Percentiles rank a stretch among this genome's conserved stretches.
These are phyloP conservation scores for Pseudogymnoascus sp. DNA, from an alignment of 2,329 filamentous ascomycete genomes.

Conservation along the genomic window DNA sequence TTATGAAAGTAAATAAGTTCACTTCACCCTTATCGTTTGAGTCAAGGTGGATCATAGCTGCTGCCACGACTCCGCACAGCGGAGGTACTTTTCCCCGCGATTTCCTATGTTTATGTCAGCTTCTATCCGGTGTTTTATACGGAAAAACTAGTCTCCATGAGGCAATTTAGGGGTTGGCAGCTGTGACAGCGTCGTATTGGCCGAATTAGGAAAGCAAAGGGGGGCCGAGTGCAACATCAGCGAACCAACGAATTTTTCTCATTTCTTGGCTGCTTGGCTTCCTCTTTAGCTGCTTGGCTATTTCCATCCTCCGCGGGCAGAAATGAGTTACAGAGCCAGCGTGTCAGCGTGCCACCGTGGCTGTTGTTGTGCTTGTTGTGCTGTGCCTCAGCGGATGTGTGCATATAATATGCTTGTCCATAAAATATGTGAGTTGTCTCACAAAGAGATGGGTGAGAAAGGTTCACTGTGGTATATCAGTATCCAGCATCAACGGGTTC, in stretches of 20 bases:
- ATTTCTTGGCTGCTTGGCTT: neutral
- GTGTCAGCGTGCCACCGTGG: neutral
- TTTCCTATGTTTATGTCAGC: neutral
- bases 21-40: constrained; percentile 1
- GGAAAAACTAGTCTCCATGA: no score
- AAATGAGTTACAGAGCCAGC: neutral
- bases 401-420: neutral
- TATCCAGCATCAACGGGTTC: neutral
- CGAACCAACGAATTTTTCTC: neutral
- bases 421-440: neutral
- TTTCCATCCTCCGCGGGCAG: neutral
- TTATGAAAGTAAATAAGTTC: constrained; percentile 4
- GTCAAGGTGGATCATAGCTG: neutral
- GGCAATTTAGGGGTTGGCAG: neutral
- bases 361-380: neutral
- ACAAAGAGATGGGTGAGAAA: neutral
- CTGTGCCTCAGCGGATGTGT: neutral
- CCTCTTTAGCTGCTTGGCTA: neutral
- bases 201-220: neutral
- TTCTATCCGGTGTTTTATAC: no score
- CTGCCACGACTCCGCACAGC: neutral
- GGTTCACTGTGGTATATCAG: neutral
- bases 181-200: neutral
- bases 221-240: neutral
- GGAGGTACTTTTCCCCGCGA: neutral